These are phyloP conservation scores for Telfairia occidentalis DNA, from an alignment of 331 rosid genomes.

Conservation along the genomic window DNA sequence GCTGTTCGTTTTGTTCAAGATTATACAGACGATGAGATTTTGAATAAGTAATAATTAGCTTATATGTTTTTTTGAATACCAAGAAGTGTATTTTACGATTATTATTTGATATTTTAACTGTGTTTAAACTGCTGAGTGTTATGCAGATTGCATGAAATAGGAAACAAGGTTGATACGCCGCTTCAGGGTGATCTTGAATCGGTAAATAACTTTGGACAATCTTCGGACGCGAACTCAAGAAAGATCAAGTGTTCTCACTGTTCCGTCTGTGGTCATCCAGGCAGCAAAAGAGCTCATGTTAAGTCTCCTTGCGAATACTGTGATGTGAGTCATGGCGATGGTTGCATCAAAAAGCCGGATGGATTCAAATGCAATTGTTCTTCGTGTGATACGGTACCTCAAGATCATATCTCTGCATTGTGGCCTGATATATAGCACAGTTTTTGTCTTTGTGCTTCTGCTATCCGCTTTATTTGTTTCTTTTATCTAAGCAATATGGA, in stretches of 20 bases:
- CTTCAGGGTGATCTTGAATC: constrained; percentile 24
- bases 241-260: constrained; percentile 57
- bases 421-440: not conserved
- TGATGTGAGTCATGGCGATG: constrained; percentile 23
- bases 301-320: constrained; percentile 55
- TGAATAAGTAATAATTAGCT: constrained; percentile 39
- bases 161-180: constrained; percentile 32
- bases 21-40: constrained; percentile 61
- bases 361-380: constrained; percentile 69
- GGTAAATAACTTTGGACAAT: constrained; percentile 22
- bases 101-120: not conserved
- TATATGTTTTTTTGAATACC: not conserved
- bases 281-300: constrained; percentile 53
- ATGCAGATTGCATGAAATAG: constrained; percentile 65
- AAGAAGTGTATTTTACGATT: not conserved
- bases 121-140: constrained; percentile 7
- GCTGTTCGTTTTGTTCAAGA: constrained; percentile 66
- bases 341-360: constrained; percentile 53
- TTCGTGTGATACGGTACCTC: constrained; percentile 50
- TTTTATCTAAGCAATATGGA: not conserved
- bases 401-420: not conserved
- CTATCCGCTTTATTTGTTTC: not conserved
- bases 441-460: not conserved
- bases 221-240: constrained; percentile 27
- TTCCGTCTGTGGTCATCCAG: constrained; percentile 94